Conservation (phyloP, 108 stramenopile species). For the Nannochloropsis salina region DNA sequence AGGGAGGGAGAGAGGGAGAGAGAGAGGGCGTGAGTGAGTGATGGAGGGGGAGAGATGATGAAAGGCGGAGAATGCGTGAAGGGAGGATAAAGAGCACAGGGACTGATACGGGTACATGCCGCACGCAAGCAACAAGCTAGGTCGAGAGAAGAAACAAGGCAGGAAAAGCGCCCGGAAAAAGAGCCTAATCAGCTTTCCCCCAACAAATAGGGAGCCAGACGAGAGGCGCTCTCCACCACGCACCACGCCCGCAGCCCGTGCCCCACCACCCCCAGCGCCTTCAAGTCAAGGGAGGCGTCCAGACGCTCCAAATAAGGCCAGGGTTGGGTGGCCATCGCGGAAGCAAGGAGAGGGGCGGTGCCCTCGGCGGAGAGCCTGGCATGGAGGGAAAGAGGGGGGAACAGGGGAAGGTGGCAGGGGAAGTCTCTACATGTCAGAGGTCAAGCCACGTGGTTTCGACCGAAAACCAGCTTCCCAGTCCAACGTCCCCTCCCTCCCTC, state of each 20-base stretch:
- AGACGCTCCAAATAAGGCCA: not conserved
- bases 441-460: not conserved
- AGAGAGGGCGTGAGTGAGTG: not conserved
- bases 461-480: not conserved
- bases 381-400: not conserved
- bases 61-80: not conserved
- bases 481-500: not conserved
- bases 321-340: not conserved
- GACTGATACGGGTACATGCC: no score
- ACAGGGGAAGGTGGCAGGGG: not conserved
- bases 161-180: not conserved
- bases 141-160: not conserved
- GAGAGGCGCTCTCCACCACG: no score
- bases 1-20: not conserved
- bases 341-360: not conserved
- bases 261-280: not conserved
- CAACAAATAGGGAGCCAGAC: no score
- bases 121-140: no score
- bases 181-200: no score
- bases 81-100: not conserved
- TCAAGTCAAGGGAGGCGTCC: not conserved
- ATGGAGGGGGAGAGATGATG: not conserved
- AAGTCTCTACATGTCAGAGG: no score
- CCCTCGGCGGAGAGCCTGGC: not conserved
- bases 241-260: not conserved